Evolutionary conservation across 2,329 filamentous ascomycete genomes (phyloP), one percentile per base, ranked within the genome.

Genomic region (Pezicula neosporulosa): DNA sequence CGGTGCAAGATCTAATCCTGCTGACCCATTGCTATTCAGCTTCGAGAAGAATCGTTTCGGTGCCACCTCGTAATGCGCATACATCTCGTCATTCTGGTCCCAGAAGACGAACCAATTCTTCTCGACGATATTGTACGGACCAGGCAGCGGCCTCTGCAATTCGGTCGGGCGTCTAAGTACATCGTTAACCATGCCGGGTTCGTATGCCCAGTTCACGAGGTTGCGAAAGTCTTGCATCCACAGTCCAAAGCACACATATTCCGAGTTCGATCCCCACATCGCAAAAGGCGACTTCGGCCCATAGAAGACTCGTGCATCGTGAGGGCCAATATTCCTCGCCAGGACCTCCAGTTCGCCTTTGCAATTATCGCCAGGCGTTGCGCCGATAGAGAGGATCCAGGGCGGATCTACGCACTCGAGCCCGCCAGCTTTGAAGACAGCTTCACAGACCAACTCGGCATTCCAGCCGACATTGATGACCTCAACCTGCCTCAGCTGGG

Each of bases 91-190:
- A 0, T 67, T 51, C 0, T 54, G 51, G 54, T 82, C 80, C 81
- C 81, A 85, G 66, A 84, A 85, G 2, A 80, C 53, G 56, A 84
- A 85, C 70, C 74, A 85, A 59, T 85, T 85, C 73, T 84, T 84
- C 66, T 85, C 81, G 27, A 83, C 58, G 0, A 58, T 30, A 3
- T 61, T 60, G 58, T 68, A 76, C 0, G 24, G 24, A 24, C 24
- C 24, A 6, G 76, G 73, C 2, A 57, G 52, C 0, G 78, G 80
- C 0, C 80, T 68, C 37, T 77, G 74, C 3, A 85, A 61, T 55
- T 84, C 81, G 1, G 72, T 79, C 0, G 71, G 71, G 0, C 58
- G 43, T 7, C 62, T 53, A 43, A 68, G 62, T 3, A 59, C 52
- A 1, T 64, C 50, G 24, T 50, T 24, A 13, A 21, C 13, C 41